phyloP scores from a whole-genome alignment of 192 early-diverging fungal genomes.

The Backusella macrospora region DNA sequence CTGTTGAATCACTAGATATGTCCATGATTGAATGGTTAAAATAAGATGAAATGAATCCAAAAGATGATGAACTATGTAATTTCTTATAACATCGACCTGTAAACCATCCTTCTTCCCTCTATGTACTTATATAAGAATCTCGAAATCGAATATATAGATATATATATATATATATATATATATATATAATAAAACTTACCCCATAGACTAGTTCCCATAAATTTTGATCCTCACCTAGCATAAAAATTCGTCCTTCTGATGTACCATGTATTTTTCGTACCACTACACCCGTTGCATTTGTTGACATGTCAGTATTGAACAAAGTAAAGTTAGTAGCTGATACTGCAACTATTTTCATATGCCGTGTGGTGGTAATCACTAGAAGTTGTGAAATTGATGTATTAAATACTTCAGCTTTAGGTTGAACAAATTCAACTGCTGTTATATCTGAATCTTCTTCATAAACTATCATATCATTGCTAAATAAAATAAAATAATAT shows the following conservation, averaged over 20 bases:
- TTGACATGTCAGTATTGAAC: constrained; percentile 80
- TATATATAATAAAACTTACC: constrained; percentile 31
- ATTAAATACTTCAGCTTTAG: constrained; percentile 78
- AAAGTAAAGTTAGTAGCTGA: constrained; percentile 49
- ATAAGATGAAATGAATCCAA: neutral
- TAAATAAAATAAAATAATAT: no score
- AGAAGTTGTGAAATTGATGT: constrained; percentile 82
- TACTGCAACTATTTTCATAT: constrained; percentile 82
- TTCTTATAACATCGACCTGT: constrained; percentile 72
- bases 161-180: no score
- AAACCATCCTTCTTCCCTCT: constrained; percentile 86
- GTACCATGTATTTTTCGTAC: constrained; percentile 84
- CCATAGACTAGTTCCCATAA: constrained; percentile 91
- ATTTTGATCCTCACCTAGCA: constrained; percentile 85
- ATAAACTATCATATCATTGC: constrained; percentile 65
- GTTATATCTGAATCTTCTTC: constrained; percentile 91
- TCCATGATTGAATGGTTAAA: constrained; percentile 69
- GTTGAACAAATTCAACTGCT: constrained; percentile 79
- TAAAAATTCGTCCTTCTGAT: constrained; percentile 82
- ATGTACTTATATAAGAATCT: neutral
- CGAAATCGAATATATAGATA: neutral
- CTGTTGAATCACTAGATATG: constrained; percentile 68
- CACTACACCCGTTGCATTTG: constrained; percentile 77
- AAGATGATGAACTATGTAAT: constrained; percentile 9
- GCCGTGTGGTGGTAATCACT: constrained; percentile 83